A percentile compares a stretch with the other conserved stretches of the same genome.
phyloP scores from a whole-genome alignment of 352 stramenopile species.

The Pythium phragmiticola region DNA sequence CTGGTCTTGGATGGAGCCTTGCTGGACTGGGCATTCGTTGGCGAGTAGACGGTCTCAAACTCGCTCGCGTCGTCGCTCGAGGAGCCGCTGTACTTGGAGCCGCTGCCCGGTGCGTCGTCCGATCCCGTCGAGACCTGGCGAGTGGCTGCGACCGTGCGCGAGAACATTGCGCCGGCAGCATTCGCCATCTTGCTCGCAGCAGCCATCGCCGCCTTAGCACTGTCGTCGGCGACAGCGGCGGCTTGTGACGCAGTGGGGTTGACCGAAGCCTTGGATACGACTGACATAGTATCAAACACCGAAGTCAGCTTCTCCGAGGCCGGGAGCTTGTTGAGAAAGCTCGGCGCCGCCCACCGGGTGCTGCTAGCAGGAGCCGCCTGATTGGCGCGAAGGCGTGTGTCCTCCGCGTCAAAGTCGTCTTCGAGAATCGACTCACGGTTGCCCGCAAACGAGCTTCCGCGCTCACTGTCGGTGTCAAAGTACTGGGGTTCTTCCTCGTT shows the following conservation, averaged over 20 bases:
- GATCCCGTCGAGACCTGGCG: constrained; percentile 17
- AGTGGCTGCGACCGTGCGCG: constrained; percentile 17
- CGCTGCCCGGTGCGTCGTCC: constrained; percentile 19
- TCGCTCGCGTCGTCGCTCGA: constrained; percentile 22
- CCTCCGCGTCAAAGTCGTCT: constrained; percentile 23
- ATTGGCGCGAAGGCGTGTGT: constrained; percentile 5
- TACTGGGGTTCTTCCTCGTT: constrained; percentile 33
- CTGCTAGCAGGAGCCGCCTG: constrained; percentile 1
- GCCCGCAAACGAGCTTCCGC: constrained; percentile 38
- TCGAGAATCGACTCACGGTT: constrained; percentile 26
- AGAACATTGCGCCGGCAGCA: constrained; percentile 21
- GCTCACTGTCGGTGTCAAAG: constrained; percentile 54
- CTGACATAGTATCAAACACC: constrained; percentile 37
- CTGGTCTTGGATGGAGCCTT: constrained; percentile 32
- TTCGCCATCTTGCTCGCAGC: constrained; percentile 25
- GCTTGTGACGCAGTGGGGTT: constrained; percentile 25
- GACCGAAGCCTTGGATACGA: constrained; percentile 27
- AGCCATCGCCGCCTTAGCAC: constrained; percentile 19
- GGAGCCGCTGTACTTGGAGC: constrained; percentile 19
- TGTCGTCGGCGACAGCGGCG: constrained; percentile 12
- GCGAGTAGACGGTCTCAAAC: constrained; percentile 25
- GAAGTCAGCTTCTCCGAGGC: constrained; percentile 20
- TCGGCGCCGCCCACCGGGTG: constrained; percentile 39
- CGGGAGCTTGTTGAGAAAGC: constrained; percentile 39
- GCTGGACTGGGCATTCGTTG: constrained; percentile 14